A percentile compares a stretch with the other conserved stretches of the same genome.
These are phyloP conservation scores for Stephania cephalantha DNA, from an alignment of 164 flowering plant genomes.

Conservation along the genomic window DNA sequence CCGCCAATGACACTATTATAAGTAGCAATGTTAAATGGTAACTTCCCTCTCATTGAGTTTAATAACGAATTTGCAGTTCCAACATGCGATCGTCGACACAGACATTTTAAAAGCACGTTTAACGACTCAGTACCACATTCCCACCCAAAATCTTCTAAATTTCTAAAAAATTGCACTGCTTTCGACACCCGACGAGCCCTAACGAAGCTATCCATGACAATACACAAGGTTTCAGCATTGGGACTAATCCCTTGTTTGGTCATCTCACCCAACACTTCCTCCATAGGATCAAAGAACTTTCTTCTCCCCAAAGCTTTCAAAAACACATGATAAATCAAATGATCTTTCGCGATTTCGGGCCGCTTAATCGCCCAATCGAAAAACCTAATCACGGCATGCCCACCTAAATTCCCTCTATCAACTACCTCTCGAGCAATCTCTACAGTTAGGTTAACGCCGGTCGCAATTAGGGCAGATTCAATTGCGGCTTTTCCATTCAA, in stretches of 20 bases:
- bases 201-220: slow-evolving; percentile 56
- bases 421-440: slow-evolving; percentile 58
- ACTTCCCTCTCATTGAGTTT: slow-evolving; percentile 46
- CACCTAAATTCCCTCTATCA: slow-evolving; percentile 60
- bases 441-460: slow-evolving; percentile 34
- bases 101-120: slow-evolving; percentile 51
- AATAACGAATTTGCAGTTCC: slow-evolving; percentile 51
- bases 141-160: slow-evolving; percentile 47
- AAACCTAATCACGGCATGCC: slow-evolving; percentile 65
- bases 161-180: slow-evolving; percentile 47
- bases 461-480: slow-evolving; percentile 41
- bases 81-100: slow-evolving; percentile 54
- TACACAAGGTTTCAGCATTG: slow-evolving; percentile 38
- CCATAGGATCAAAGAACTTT: slow-evolving; percentile 45
- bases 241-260: slow-evolving; percentile 24
- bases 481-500: slow-evolving; percentile 51
- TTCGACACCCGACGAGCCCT: slow-evolving; percentile 47
- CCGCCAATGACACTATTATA: slow-evolving; percentile 66
- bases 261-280: slow-evolving; percentile 43
- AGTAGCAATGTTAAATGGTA: slow-evolving; percentile 32
- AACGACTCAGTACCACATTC: slow-evolving; percentile 41
- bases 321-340: slow-evolving; percentile 33
- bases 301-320: slow-evolving; percentile 76
- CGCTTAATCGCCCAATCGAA: slow-evolving; percentile 73
- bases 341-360: slow-evolving; percentile 27